Evolutionary conservation across 1,284 basidiomycete genomes (phyloP), one percentile per base, ranked within the genome.

Genomic region (Apiotrichum siamense): DNA sequence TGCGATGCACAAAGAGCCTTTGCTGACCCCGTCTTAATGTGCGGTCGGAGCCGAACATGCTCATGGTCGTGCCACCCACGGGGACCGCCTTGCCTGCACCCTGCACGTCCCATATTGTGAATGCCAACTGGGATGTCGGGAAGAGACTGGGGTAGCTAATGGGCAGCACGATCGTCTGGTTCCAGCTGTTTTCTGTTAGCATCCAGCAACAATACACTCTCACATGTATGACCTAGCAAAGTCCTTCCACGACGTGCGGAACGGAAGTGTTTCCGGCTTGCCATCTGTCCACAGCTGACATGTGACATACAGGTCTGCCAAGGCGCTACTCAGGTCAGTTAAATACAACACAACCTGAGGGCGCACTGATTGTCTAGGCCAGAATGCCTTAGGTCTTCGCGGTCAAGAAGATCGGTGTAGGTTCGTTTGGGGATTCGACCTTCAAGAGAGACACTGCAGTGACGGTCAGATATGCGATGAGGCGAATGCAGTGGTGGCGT

Each of bases 21-120:
- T 98, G 94, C 71, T 96, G 93, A 2, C 91, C 92, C 54, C 89
- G 81, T 46, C 89, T 82, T 23, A 98, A 75, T 1, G 89, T 93
- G 77, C 90, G 85, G 75, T 94, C 93, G 77, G 88, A 86, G 33
- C 88, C 87, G 73, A 97, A 97, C 31, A 97, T 65, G 17, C 83
- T 79, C 69, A 97, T 86, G 0, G 91, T 94, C 2, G 89, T 85
- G 0, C 93, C 93, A 27, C 94, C 93, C 1, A 97, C 83, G 9
- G 88, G 85, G 18, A 80, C 77, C 2, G 87, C 83, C 45, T 79
- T 78, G 23, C 85, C 79, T 37, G 89, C 83, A 1, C 87, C 86
- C 35, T 83, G 85, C 48, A 93, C 89, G 67, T 97, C 92, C 85
- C 91, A 96, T 20, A 97, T 84, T 1, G 94, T 97, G 66, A 97